phyloP scores from a whole-genome alignment of 257 asterid genomes.

The Pogostemon cablin region DNA sequence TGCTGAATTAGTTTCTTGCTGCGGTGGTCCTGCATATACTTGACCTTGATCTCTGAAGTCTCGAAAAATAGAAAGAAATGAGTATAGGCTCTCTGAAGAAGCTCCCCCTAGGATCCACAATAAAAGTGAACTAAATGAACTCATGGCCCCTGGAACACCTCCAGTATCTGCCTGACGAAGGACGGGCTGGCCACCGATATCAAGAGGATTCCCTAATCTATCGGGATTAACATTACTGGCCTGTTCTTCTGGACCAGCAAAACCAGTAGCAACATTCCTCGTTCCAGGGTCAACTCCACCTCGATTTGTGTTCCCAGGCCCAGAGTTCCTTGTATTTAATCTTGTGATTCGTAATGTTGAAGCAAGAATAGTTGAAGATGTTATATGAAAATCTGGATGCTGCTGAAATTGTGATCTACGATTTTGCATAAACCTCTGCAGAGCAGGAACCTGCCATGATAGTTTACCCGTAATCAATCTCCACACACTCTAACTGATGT shows the following conservation, averaged over 20 bases:
- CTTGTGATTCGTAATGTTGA: constrained; percentile 92
- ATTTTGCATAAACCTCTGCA: constrained; percentile 92
- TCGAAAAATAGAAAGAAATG: constrained; percentile 82
- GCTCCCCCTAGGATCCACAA: constrained; percentile 95
- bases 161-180: constrained; percentile 66
- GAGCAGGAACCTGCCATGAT: constrained; percentile 82
- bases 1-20: constrained; percentile 54
- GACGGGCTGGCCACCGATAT: constrained; percentile 60
- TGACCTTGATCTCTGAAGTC: constrained; percentile 90
- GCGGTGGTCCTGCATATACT: constrained; percentile 56
- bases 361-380: constrained; percentile 92
- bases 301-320: constrained; percentile 53
- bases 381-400: constrained; percentile 92
- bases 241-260: constrained; percentile 50
- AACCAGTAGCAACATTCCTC: constrained; percentile 47
- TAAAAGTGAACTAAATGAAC: constrained; percentile 78
- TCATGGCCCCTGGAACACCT: constrained; percentile 74
- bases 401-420: constrained; percentile 86
- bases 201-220: constrained; percentile 65
- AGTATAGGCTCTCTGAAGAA: constrained; percentile 92
- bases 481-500: not conserved
- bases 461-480: constrained; percentile 25
- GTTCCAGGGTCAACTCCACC: constrained; percentile 46
- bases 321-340: constrained; percentile 70
- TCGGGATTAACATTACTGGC: constrained; percentile 48